Evolutionary conservation across 192 early-diverging fungal species (phyloP).

Genomic region (Umbelopsis ramanniana): DNA sequence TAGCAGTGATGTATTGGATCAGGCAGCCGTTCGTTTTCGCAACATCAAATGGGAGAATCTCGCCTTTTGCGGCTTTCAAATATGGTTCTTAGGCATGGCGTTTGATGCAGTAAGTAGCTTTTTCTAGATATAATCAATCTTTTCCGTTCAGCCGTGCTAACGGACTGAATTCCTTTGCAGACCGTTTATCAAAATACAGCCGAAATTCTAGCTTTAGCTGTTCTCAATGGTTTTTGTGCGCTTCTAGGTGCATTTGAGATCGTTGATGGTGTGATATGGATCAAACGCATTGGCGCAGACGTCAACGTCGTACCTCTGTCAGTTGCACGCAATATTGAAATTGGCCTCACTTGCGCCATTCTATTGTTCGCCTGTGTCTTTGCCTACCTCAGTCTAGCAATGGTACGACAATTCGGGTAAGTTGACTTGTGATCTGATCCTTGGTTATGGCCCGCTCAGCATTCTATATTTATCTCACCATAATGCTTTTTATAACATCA

Average conservation of each 20-base stretch:
- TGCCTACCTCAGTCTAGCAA: slow-evolving; percentile 36
- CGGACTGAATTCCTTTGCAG: neutral
- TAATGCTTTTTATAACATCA: slow-evolving; percentile 1
- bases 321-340: slow-evolving; percentile 40
- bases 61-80: slow-evolving; percentile 44
- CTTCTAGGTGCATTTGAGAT: slow-evolving; percentile 40
- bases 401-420: slow-evolving; percentile 43
- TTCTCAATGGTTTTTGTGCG: slow-evolving; percentile 43
- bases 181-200: slow-evolving; percentile 46
- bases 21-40: slow-evolving; percentile 33
- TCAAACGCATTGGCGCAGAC: slow-evolving; percentile 15
- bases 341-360: slow-evolving; percentile 34
- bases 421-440: neutral
- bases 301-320: slow-evolving; percentile 22
- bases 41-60: slow-evolving; percentile 50
- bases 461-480: slow-evolving; percentile 33
- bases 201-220: slow-evolving; percentile 40
- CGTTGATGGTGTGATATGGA: slow-evolving; percentile 41
- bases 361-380: slow-evolving; percentile 33
- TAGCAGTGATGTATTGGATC: neutral
- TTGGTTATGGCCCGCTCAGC: neutral
- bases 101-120: slow-evolving; percentile 42
- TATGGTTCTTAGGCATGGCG: slow-evolving; percentile 44
- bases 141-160: no score
- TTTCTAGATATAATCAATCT: no score